phyloP scores from a whole-genome alignment of 2,329 filamentous ascomycete species.

The Paecilomyces sp. region DNA sequence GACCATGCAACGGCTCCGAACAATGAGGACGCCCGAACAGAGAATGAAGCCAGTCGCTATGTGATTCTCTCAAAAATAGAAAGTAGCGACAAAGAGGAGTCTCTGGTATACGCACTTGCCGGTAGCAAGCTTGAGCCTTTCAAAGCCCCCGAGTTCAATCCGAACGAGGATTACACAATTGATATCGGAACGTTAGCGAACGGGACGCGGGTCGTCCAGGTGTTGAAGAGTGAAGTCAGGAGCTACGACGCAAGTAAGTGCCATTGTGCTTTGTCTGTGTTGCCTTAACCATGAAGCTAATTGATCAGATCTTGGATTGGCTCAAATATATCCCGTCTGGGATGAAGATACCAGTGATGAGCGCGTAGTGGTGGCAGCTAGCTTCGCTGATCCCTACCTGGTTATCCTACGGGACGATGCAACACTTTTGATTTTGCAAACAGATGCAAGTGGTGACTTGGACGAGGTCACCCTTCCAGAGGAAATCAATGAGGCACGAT shows the following conservation, averaged over 20 bases:
- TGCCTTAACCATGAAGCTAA: constrained; percentile 7
- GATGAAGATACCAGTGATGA: constrained; percentile 80
- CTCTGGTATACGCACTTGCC: constrained; percentile 70
- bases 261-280: constrained; percentile 4
- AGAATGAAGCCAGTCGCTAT: constrained; percentile 60
- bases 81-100: constrained; percentile 63
- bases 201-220: constrained; percentile 75
- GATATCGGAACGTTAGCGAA: constrained; percentile 78
- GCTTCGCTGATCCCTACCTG: constrained; percentile 80
- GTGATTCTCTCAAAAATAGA: constrained; percentile 71
- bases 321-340: constrained; percentile 85
- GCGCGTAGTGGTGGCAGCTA: constrained; percentile 69
- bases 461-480: constrained; percentile 69
- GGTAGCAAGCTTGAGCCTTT: constrained; percentile 67
- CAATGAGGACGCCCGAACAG: constrained; percentile 41
- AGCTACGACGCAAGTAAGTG: constrained; percentile 81
- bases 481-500: constrained; percentile 56
- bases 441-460: constrained; percentile 74
- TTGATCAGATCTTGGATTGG: constrained; percentile 66
- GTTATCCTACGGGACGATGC: constrained; percentile 77
- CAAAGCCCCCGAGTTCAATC: constrained; percentile 82
- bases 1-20: constrained; percentile 41
- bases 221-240: constrained; percentile 77
- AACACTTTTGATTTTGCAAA: constrained; percentile 70
- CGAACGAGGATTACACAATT: constrained; percentile 77